Evolutionary conservation across 2,329 filamentous ascomycete species (phyloP).

Genomic region (Phaeosphaeria sp.): DNA sequence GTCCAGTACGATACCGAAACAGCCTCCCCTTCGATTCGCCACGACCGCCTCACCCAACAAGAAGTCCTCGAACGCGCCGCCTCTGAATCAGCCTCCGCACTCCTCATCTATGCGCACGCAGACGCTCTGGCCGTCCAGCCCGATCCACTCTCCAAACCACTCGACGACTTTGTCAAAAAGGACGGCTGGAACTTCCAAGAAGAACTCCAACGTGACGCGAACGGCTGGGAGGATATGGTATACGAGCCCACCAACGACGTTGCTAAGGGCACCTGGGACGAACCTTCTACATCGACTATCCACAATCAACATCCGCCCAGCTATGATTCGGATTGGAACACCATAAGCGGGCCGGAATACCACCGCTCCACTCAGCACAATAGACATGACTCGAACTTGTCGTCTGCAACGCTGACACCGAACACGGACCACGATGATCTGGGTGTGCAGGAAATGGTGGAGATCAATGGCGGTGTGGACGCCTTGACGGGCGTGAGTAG

Average conservation of each 20-base stretch:
- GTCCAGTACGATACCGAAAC: slow-evolving; percentile 41
- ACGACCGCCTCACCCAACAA: slow-evolving; percentile 54
- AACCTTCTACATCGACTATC: slow-evolving; percentile 10
- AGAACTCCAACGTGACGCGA: slow-evolving; percentile 29
- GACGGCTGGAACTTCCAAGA: slow-evolving; percentile 54
- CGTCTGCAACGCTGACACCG: slow-evolving; percentile 43
- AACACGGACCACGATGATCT: slow-evolving; percentile 39
- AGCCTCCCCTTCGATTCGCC: slow-evolving; percentile 30
- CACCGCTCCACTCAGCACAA: slow-evolving; percentile 15
- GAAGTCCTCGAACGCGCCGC: slow-evolving; percentile 63
- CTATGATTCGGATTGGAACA: slow-evolving; percentile 30
- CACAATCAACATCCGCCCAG: slow-evolving; percentile 23
- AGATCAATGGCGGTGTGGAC: slow-evolving; percentile 30
- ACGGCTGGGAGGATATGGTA: slow-evolving; percentile 20
- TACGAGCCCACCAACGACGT: slow-evolving; percentile 11
- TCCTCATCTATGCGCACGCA: slow-evolving; percentile 67
- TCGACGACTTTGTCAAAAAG: slow-evolving; percentile 54
- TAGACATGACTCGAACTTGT: slow-evolving; percentile 24
- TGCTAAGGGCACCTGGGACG: not conserved
- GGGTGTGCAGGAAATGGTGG: slow-evolving; percentile 33
- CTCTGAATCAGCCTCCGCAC: slow-evolving; percentile 58
- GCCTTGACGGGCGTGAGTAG: slow-evolving; percentile 25
- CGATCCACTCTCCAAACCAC: slow-evolving; percentile 30
- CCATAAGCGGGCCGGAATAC: slow-evolving; percentile 26
- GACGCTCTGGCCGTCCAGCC: slow-evolving; percentile 30